phyloP scores from a whole-genome alignment of 495 filamentous ascomycete genomes.

The Barbatosphaeria neglecta region DNA sequence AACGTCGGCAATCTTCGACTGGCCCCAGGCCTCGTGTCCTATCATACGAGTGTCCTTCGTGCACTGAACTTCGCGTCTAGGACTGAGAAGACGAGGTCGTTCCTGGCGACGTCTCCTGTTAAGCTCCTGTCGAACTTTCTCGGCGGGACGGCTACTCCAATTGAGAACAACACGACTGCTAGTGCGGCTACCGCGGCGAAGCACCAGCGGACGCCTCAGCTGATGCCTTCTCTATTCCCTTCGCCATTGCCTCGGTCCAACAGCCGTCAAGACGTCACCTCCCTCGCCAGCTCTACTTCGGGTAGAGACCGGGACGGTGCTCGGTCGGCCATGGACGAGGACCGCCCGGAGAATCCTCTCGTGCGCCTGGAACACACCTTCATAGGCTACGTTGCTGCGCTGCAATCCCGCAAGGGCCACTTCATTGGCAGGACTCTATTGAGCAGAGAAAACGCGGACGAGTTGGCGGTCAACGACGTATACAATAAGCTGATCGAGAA shows the following conservation, averaged over 20 bases:
- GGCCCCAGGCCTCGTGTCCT: conserved; percentile 50
- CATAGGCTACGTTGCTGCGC: conserved; percentile 65
- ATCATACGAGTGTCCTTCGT: conserved; percentile 62
- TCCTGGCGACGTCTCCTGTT: conserved; percentile 71
- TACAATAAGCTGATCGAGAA: conserved; percentile 81
- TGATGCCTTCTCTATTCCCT: conserved; percentile 17
- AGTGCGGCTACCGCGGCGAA: conserved; percentile 15
- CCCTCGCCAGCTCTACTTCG: conserved; percentile 32
- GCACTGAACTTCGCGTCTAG: conserved; percentile 53
- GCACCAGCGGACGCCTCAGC: conserved; percentile 24
- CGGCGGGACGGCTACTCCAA: conserved; percentile 33
- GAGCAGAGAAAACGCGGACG: conserved; percentile 58
- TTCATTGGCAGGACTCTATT: conserved; percentile 66
- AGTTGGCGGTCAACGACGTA: conserved; percentile 75
- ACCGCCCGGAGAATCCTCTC: conserved; percentile 42
- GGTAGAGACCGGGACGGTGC: conserved; percentile 39
- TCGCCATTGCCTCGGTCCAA: conserved; percentile 23
- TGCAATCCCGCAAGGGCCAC: conserved; percentile 76
- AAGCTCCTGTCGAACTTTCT: conserved; percentile 83
- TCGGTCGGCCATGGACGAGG: conserved; percentile 29
- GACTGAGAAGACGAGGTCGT: conserved; percentile 47
- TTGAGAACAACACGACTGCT: conserved; percentile 3
- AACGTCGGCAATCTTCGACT: conserved; percentile 55
- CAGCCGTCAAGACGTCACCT: conserved; percentile 31
- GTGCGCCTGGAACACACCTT: conserved; percentile 76